These are phyloP conservation scores for Blastobotrys illinoisensis DNA, from an alignment of 1,139 yeast species.

Conservation along the genomic window DNA sequence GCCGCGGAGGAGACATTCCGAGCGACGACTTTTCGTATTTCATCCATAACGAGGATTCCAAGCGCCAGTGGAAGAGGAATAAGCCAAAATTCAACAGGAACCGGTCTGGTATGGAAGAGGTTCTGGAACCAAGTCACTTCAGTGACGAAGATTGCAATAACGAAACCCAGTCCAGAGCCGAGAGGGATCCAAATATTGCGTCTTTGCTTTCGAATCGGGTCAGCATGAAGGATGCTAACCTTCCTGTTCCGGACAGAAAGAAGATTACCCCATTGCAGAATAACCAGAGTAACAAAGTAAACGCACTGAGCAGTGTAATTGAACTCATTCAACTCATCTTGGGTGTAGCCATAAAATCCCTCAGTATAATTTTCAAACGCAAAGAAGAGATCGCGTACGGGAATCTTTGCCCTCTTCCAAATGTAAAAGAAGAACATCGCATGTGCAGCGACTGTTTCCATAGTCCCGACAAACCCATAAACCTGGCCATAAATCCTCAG, in stretches of 20 bases:
- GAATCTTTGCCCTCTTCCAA: slow-evolving; percentile 36
- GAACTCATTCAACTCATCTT: slow-evolving; percentile 24
- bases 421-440: slow-evolving; percentile 41
- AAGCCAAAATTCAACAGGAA: slow-evolving; percentile 47
- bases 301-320: slow-evolving; percentile 42
- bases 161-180: slow-evolving; percentile 39
- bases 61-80: slow-evolving; percentile 45
- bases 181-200: slow-evolving; percentile 32
- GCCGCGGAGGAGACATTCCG: slow-evolving; percentile 22
- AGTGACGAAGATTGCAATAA: slow-evolving; percentile 43
- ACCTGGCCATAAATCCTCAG: slow-evolving; percentile 41
- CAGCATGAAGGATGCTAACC: slow-evolving; percentile 41
- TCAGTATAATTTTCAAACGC: slow-evolving; percentile 38
- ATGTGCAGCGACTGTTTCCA: slow-evolving; percentile 41
- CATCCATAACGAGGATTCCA: slow-evolving; percentile 40
- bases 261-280: slow-evolving; percentile 47
- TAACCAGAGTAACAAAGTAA: slow-evolving; percentile 46
- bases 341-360: slow-evolving; percentile 25
- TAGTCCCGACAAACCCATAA: slow-evolving; percentile 43
- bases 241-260: slow-evolving; percentile 44
- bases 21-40: slow-evolving; percentile 39
- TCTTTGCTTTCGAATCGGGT: slow-evolving; percentile 33
- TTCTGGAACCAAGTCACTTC: slow-evolving; percentile 43
- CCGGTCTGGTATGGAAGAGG: slow-evolving; percentile 37
- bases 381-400: slow-evolving; percentile 37